Evolutionary conservation across 139 green algal species (phyloP).

Genomic region (Chlorella sp.): DNA sequence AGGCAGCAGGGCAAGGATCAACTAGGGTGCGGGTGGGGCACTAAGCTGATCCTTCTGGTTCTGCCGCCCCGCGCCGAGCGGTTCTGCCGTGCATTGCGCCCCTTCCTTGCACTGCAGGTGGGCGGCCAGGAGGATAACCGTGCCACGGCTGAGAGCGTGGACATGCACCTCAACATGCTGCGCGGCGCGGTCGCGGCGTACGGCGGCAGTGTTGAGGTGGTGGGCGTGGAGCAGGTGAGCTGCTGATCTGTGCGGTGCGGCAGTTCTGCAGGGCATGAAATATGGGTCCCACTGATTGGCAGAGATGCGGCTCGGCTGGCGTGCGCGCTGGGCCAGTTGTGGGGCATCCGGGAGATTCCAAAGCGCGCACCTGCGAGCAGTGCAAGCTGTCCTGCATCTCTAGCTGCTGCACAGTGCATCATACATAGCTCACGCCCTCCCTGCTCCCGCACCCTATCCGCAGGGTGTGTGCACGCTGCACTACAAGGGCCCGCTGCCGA

Average conservation of each 20-base stretch:
- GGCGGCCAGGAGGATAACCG: slow-evolving; percentile 35
- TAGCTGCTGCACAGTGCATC: neutral
- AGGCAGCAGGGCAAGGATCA: neutral
- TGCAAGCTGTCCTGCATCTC: neutral
- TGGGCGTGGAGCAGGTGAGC: slow-evolving; percentile 1
- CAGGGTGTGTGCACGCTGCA: slow-evolving; percentile 61
- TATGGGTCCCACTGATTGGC: no score
- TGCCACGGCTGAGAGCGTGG: slow-evolving; percentile 64
- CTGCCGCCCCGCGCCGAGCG: neutral
- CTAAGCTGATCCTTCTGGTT: no score
- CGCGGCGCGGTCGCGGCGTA: slow-evolving; percentile 77
- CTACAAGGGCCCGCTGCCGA: slow-evolving; percentile 64
- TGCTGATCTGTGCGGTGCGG: no score
- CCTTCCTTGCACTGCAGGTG: slow-evolving; percentile 36
- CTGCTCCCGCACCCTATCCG: slow-evolving; percentile 25
- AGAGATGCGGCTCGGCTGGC: no score
- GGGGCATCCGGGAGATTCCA: no score
- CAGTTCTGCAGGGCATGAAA: no score
- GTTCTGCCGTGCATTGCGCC: neutral
- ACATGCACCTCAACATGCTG: slow-evolving; percentile 87
- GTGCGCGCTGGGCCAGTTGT: no score
- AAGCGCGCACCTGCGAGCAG: no score
- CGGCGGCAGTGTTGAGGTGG: slow-evolving; percentile 83
- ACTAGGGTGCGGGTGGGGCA: no score
- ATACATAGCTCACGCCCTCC: neutral